Evolutionary conservation across 176 grass and related monocot genomes (phyloP).

Genomic region (Dendrocalamus sinicus): DNA sequence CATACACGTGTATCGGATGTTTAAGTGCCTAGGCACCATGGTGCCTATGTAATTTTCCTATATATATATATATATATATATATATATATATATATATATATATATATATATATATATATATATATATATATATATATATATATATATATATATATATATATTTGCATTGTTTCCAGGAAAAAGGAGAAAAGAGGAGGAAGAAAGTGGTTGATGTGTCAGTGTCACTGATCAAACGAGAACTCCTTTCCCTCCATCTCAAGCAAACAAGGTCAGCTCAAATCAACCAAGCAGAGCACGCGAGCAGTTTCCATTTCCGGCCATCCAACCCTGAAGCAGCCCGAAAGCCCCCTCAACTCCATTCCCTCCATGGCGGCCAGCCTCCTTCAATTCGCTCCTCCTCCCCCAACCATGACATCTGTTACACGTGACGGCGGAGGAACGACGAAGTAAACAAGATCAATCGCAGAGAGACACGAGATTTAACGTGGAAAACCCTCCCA

Average conservation of each 20-base stretch:
- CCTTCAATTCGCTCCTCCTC: conserved; percentile 35
- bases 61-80: no score
- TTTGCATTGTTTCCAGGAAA: neutral
- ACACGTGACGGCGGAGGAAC: no score
- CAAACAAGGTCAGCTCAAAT: conserved; percentile 10
- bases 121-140: no score
- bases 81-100: no score
- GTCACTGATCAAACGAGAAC: neutral
- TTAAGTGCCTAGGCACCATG: no score
- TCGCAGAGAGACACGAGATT: no score
- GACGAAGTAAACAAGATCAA: no score
- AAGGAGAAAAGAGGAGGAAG: neutral
- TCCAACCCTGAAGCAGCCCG: conserved; percentile 48
- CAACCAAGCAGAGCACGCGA: conserved; percentile 23
- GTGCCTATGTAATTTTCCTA: no score
- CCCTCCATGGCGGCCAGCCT: conserved; percentile 55
- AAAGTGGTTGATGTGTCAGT: neutral
- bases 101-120: no score
- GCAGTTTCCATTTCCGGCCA: conserved; percentile 63
- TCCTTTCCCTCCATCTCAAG: conserved; percentile 11
- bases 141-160: no score
- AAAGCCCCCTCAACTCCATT: conserved; percentile 60
- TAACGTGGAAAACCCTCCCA: no score
- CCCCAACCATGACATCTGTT: neutral
- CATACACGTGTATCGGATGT: no score